Conservation (phyloP, 2,329 filamentous ascomycete genomes). For the Pseudocercospora fuligena region DNA sequence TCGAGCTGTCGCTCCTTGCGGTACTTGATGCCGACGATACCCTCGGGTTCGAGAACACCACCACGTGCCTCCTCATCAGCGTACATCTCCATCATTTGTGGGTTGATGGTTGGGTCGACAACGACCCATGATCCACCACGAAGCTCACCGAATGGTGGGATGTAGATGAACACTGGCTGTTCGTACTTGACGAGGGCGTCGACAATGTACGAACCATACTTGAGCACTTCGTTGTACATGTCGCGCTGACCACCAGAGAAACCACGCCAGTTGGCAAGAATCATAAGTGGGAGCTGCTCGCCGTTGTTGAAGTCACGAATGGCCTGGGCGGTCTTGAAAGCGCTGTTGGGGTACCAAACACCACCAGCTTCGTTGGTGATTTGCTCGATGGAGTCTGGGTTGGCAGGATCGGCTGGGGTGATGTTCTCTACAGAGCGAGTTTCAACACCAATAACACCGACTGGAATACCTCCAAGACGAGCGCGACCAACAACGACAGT, state of each 20-base stretch:
- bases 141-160: conserved; percentile 93
- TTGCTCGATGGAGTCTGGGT: conserved; percentile 97
- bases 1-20: conserved; percentile 95
- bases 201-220: conserved; percentile 99
- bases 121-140: conserved; percentile 99
- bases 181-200: conserved; percentile 98
- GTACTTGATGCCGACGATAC: conserved; percentile 99
- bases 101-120: conserved; percentile 97
- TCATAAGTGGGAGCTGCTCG: conserved; percentile 98
- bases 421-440: conserved; percentile 95
- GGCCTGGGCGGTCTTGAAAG: conserved; percentile 98
- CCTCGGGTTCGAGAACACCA: conserved; percentile 96
- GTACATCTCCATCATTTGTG: conserved; percentile 98
- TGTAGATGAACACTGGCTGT: conserved; percentile 99
- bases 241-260: conserved; percentile 99
- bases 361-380: conserved; percentile 93
- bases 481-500: conserved; percentile 97
- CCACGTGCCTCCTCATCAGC: conserved; percentile 92
- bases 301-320: conserved; percentile 99
- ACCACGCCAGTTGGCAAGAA: conserved; percentile 99
- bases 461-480: conserved; percentile 93
- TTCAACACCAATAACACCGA: conserved; percentile 98
- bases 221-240: conserved; percentile 99
- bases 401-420: conserved; percentile 93
- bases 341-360: conserved; percentile 99